Base-by-base conservation (phyloP, 2,329 filamentous ascomycete species). In the Ramularia collo-cygni region DNA sequence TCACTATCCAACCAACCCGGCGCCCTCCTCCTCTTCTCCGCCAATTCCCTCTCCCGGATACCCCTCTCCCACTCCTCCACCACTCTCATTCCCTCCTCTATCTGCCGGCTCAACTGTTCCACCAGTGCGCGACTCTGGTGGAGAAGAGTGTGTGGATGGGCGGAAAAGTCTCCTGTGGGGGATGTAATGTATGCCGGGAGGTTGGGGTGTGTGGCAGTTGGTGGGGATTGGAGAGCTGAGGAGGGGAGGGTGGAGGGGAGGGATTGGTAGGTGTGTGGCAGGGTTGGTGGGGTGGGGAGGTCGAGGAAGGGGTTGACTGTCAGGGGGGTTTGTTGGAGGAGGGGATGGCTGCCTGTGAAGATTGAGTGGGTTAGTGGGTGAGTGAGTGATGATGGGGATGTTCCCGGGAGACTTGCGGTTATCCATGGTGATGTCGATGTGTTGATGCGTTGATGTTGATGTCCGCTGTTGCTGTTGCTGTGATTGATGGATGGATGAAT, bases 251-350 rank as follows among this genome's bases (percentile, higher is more conserved):
- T 84, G 1, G 87, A 90, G 0, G 90, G 86, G 59, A 96, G 82
- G 8, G 80, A 76, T 61, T 89, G 90, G 75, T 95, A 96, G 53
- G 87, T 94, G 70, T 96, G 96, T 16, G 92, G 90, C 6, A 98
- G 78, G 0, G 89, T 95, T 14, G 89, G 85, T 17, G 90, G 83
- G 19, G 85, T 83, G 8, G 92, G 92, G 21, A 98, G 81, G 44
- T 83, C 84, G 55, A 96, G 79, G 69, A 95, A 95, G 17, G 92
- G 92, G 3, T 90, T 95, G 31, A 96, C 88, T 35, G 88, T 93
- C 40, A 98, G 71, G 19, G 92, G 88, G 28, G 96, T 80, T 67
- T 98, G 92, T 51, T 89, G 85, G 33, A 98, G 79, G 50, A 95
- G 78, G 12, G 83, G 85, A 66, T 95, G 88, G 12, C 87, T 80